Evolutionary conservation across 495 filamentous ascomycete species (phyloP).

Genomic region (Daldinia vernicosa): DNA sequence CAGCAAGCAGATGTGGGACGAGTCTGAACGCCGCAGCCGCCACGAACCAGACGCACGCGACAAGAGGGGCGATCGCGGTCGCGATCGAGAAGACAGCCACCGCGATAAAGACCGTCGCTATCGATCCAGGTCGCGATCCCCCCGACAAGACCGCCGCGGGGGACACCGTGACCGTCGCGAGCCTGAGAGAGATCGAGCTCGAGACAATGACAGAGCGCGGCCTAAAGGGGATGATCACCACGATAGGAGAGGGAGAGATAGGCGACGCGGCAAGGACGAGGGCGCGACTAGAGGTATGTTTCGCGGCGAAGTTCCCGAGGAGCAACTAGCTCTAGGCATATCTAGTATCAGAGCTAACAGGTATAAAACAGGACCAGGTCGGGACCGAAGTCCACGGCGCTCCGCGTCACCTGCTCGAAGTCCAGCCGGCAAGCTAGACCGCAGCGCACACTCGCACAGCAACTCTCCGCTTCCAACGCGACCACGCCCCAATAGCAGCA

Average conservation of each 20-base stretch:
- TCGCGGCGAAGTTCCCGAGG: conserved; percentile 41
- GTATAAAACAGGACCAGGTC: conserved; percentile 12
- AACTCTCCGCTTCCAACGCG: conserved; percentile 46
- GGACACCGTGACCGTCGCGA: conserved; percentile 48
- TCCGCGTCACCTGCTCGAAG: conserved; percentile 34
- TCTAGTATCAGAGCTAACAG: conserved; percentile 20
- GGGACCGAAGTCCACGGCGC: conserved; percentile 32
- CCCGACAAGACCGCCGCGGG: conserved; percentile 47
- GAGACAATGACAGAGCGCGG: conserved; percentile 38
- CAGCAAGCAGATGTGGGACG: conserved; percentile 57
- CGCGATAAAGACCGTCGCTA: conserved; percentile 42
- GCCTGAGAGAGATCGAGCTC: conserved; percentile 46
- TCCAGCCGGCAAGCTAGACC: conserved; percentile 27
- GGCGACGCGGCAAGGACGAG: conserved; percentile 49
- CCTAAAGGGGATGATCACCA: background rate
- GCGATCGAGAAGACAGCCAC: conserved; percentile 43
- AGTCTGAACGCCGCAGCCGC: conserved; percentile 46
- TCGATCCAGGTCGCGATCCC: conserved; percentile 53
- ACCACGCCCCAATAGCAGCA: conserved; percentile 34
- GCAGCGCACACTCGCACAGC: conserved; percentile 29
- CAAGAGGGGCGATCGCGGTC: conserved; percentile 48
- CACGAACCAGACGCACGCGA: conserved; percentile 44
- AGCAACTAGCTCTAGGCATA: conserved; percentile 36
- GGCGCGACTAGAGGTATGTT: conserved; percentile 39
- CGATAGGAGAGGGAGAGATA: conserved; percentile 22